Percentiles rank a stretch among this genome's conserved stretches.
phyloP scores from a whole-genome alignment of 2,329 filamentous ascomycete genomes.

The Apiospora phragmitis region DNA sequence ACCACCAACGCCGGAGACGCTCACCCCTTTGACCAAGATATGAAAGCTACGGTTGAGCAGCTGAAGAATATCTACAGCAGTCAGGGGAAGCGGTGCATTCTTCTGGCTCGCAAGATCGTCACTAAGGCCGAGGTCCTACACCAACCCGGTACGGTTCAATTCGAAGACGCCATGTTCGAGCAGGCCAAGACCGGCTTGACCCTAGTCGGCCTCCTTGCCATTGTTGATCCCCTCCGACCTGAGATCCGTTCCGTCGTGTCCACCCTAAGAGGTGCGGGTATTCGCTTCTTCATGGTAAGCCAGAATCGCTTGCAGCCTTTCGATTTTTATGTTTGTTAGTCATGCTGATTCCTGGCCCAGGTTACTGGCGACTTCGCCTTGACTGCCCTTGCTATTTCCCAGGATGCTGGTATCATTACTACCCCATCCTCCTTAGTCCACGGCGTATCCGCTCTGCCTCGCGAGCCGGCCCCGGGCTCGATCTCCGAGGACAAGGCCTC shows the following conservation, averaged over 20 bases:
- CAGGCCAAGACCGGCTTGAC: slow-evolving; percentile 62
- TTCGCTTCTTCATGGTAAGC: slow-evolving; percentile 73
- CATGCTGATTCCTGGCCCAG: slow-evolving; percentile 28
- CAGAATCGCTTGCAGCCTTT: not conserved
- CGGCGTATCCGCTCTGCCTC: not conserved
- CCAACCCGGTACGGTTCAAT: not conserved
- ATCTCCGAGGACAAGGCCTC: slow-evolving; percentile 36
- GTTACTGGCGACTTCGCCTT: slow-evolving; percentile 77
- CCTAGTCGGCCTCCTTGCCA: slow-evolving; percentile 73
- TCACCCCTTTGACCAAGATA: slow-evolving; percentile 35
- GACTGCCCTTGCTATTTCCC: slow-evolving; percentile 72
- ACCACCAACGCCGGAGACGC: slow-evolving; percentile 36
- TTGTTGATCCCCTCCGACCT: slow-evolving; percentile 75
- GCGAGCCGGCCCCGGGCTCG: slow-evolving; percentile 44
- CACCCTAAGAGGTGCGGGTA: slow-evolving; percentile 68
- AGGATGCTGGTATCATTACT: slow-evolving; percentile 71
- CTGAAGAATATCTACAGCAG: slow-evolving; percentile 42
- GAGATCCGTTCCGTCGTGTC: slow-evolving; percentile 69
- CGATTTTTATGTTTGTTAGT: not conserved
- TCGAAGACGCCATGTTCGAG: slow-evolving; percentile 11
- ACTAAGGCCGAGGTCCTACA: not conserved
- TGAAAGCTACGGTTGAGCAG: slow-evolving; percentile 33
- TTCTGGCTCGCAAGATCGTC: slow-evolving; percentile 41
- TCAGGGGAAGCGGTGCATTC: slow-evolving; percentile 44
- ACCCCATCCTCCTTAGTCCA: slow-evolving; percentile 38